Evolutionary conservation across 2,329 filamentous ascomycete genomes (phyloP).

Genomic region (Nakataea oryzae): DNA sequence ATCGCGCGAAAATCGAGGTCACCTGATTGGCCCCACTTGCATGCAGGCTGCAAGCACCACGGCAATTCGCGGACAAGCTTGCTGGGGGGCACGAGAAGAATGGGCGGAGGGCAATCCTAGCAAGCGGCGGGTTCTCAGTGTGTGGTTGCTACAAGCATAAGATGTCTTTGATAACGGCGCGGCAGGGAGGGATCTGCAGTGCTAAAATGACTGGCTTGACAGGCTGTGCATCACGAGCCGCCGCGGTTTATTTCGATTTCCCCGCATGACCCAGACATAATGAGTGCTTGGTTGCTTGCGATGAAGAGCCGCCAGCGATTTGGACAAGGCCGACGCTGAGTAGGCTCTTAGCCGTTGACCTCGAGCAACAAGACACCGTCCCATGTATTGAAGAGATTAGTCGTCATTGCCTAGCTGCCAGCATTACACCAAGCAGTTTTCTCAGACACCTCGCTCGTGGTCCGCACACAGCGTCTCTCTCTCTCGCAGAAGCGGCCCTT

Average conservation of each 20-base stretch:
- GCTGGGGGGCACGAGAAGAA: not conserved
- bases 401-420: no score
- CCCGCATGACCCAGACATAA: not conserved
- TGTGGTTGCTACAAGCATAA: no score
- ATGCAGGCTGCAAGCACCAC: not conserved
- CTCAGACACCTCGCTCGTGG: no score
- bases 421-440: not conserved
- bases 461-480: no score
- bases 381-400: no score
- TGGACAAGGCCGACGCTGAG: no score
- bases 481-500: not conserved
- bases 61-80: not conserved
- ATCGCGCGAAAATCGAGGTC: not conserved
- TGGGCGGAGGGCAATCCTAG: not conserved
- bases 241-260: not conserved
- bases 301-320: no score
- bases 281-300: not conserved
- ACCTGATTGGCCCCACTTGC: not conserved
- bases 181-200: not conserved
- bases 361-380: no score
- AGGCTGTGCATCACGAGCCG: not conserved
- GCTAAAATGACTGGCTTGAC: no score
- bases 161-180: not conserved
- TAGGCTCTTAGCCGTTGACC: no score
- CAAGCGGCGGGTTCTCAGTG: not conserved